Conservation (phyloP, 2,329 filamentous ascomycete species). For the Aspergillus aculeatus region DNA sequence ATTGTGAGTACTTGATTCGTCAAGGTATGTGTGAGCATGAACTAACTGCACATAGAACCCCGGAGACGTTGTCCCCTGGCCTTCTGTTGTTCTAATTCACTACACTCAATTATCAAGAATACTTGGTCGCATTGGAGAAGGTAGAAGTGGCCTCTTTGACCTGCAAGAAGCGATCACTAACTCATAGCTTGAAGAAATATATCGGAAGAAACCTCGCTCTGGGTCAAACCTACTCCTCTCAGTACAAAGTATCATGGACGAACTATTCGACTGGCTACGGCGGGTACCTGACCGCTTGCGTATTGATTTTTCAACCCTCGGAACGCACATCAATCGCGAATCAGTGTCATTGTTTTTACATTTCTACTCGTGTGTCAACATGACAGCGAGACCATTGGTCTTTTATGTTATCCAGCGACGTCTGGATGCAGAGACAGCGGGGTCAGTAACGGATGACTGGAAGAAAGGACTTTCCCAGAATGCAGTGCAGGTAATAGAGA, state of each 20-base stretch:
- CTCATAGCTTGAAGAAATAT: conserved; percentile 41
- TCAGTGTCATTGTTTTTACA: conserved; percentile 54
- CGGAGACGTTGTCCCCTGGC: conserved; percentile 34
- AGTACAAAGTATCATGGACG: conserved; percentile 52
- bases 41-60: conserved; percentile 15
- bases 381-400: conserved; percentile 55
- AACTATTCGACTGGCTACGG: conserved; percentile 52
- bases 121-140: conserved; percentile 49
- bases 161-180: neutral
- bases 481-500: conserved; percentile 54
- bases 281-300: conserved; percentile 50
- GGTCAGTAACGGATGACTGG: conserved; percentile 45
- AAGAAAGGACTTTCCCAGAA: conserved; percentile 49
- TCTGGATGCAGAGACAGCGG: conserved; percentile 37
- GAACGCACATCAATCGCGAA: conserved; percentile 47
- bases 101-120: conserved; percentile 56
- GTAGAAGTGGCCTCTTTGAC: conserved; percentile 13
- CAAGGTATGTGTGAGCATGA: neutral
- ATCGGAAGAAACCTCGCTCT: conserved; percentile 49
- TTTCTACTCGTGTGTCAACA: conserved; percentile 59
- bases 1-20: conserved; percentile 19
- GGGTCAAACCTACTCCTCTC: conserved; percentile 51
- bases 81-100: conserved; percentile 50
- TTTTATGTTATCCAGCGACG: conserved; percentile 55
- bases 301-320: conserved; percentile 49